phyloP scores from a whole-genome alignment of 78 protist species.

The Anaeramoeba flamelloides region DNA sequence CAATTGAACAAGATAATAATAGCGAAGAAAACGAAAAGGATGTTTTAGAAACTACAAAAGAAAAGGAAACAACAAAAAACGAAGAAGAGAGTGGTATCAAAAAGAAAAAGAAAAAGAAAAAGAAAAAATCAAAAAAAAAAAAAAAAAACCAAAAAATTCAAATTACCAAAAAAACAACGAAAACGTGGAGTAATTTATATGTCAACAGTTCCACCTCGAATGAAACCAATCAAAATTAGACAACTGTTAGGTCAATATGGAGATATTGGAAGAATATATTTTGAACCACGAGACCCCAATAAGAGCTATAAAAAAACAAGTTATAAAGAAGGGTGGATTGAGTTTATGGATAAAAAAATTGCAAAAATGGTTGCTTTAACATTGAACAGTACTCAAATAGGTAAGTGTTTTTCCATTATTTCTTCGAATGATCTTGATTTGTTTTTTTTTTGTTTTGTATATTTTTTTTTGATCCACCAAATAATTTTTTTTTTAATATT shows the following conservation, averaged over 20 bases:
- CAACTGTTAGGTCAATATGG: slow-evolving; percentile 35
- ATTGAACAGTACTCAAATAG: slow-evolving; percentile 29
- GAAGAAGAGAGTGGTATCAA: too few relatives aligned
- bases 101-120: too few relatives aligned
- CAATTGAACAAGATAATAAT: too few relatives aligned
- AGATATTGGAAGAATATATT: slow-evolving; percentile 40
- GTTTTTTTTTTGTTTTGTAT: neutral
- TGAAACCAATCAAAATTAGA: slow-evolving; percentile 46
- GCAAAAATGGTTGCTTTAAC: slow-evolving; percentile 40
- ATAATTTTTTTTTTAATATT: neutral
- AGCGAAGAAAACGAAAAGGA: too few relatives aligned
- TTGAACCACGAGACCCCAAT: slow-evolving; percentile 27
- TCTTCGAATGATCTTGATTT: neutral
- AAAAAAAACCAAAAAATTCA: too few relatives aligned
- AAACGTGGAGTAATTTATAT: slow-evolving; percentile 52
- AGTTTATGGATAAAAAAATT: slow-evolving; percentile 39
- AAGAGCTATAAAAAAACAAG: slow-evolving; percentile 39
- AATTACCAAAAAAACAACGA: slow-evolving; percentile 14
- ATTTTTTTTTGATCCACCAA: neutral
- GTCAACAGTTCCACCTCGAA: slow-evolving; percentile 46
- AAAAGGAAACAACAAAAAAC: too few relatives aligned
- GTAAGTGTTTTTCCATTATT: too few relatives aligned
- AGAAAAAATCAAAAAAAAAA: too few relatives aligned
- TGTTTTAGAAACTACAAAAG: too few relatives aligned
- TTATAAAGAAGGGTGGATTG: slow-evolving; percentile 67